Base-by-base conservation (phyloP, 371 early-diverging fungal genomes). In the Parasitella parasitica region DNA sequence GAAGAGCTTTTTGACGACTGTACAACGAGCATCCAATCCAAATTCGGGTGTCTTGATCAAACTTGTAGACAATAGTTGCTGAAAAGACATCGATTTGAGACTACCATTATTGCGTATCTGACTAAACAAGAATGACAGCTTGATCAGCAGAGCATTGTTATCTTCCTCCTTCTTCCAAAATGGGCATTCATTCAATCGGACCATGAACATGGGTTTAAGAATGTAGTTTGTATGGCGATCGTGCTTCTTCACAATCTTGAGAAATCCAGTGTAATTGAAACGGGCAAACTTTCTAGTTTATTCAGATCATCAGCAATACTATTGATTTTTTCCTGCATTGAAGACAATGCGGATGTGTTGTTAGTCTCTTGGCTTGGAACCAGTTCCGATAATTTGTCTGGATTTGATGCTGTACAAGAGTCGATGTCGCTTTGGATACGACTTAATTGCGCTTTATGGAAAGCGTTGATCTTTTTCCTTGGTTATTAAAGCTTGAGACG, bases 181-280 rank as follows among this genome's bases (percentile, higher is more conserved):
- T 3, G 95, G 92, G 43, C 90, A 87, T 50, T 85, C 85, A 70
- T 94, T 93, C 51, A 99, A 79, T 39, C 91, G 85, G 63, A 89
- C 89, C 83, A 91, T 89, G 72, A 95, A 97, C 79, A 91, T 86
- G 36, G 94, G 92, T 67, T 92, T 89, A 48, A 97, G 80, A 15
- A 86, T 80, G 77, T 89, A 94, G 32, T 84, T 76, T 12, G 96
- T 95, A 76, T 95, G 91, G 77, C 95, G 94, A 73, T 98, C 99
- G 73, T 97, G 97, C 78, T 98, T 97, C 77, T 97, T 97, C 66
- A 98, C 87, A 55, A 97, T 94, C 80, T 97, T 98, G 57, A 97
- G 80, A 63, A 98, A 97, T 8, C 96, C 99, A 3, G 96, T 89
- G 70, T 95, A 95, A 77, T 99, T 99, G 63, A 98, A 81, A 24